A percentile compares a stretch with the other conserved stretches of the same genome.
Evolutionary conservation across 805 yeast genomes (phyloP).

Genomic region (Ogataea pignaliae): DNA sequence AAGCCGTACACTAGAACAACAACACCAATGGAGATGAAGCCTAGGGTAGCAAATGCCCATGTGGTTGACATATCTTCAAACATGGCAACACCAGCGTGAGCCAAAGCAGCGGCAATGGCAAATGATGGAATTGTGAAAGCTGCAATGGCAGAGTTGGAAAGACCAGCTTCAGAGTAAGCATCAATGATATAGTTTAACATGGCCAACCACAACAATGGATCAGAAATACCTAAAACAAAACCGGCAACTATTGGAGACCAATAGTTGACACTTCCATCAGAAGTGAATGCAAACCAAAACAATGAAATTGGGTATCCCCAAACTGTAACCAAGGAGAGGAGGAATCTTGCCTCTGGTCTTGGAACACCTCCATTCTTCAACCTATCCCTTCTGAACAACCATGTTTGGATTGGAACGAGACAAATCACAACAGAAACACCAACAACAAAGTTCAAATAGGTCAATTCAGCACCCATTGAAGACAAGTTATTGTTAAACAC

Average conservation of each 20-base stretch:
- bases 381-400: slow-evolving; percentile 27
- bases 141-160: slow-evolving; percentile 32
- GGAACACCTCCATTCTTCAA: slow-evolving; percentile 29
- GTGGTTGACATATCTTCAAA: slow-evolving; percentile 32
- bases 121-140: slow-evolving; percentile 35
- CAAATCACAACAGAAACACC: slow-evolving; percentile 28
- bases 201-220: slow-evolving; percentile 33
- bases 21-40: slow-evolving; percentile 29
- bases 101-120: slow-evolving; percentile 31
- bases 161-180: slow-evolving; percentile 30
- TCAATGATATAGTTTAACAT: slow-evolving; percentile 33
- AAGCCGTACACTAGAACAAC: slow-evolving; percentile 31
- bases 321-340: slow-evolving; percentile 28
- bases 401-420: slow-evolving; percentile 30
- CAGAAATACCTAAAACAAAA: slow-evolving; percentile 28
- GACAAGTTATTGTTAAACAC: slow-evolving; percentile 30
- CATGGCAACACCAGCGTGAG: slow-evolving; percentile 38
- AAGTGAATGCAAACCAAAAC: slow-evolving; percentile 33
- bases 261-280: slow-evolving; percentile 27
- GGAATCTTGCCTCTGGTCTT: slow-evolving; percentile 33
- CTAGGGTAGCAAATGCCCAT: slow-evolving; percentile 33
- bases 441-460: slow-evolving; percentile 33
- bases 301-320: slow-evolving; percentile 35
- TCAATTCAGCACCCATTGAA: slow-evolving; percentile 29
- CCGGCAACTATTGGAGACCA: slow-evolving; percentile 35